These are phyloP conservation scores for Ogataea sp. DNA, from an alignment of 805 yeast genomes.

Conservation along the genomic window DNA sequence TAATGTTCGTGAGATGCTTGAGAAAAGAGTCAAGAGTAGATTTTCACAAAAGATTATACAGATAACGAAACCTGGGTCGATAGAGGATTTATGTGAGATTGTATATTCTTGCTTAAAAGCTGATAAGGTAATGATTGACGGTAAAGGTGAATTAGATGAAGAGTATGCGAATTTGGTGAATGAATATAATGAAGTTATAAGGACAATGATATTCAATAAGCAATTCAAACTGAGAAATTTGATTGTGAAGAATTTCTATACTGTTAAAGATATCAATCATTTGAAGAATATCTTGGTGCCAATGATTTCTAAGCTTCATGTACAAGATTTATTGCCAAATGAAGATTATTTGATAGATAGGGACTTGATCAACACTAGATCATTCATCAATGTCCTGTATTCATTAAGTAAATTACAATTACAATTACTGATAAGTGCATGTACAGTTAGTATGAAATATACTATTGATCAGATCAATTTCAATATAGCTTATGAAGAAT, in stretches of 20 bases:
- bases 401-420: slow-evolving; percentile 65
- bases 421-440: slow-evolving; percentile 63
- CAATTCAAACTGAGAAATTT: slow-evolving; percentile 26
- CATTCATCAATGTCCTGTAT: slow-evolving; percentile 12
- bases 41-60: slow-evolving; percentile 73
- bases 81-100: slow-evolving; percentile 43
- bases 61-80: slow-evolving; percentile 40
- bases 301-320: slow-evolving; percentile 22
- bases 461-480: slow-evolving; percentile 60
- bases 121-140: not conserved
- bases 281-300: slow-evolving; percentile 36
- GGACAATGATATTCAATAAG: slow-evolving; percentile 16
- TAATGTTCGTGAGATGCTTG: slow-evolving; percentile 73
- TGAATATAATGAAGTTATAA: slow-evolving; percentile 28
- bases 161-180: slow-evolving; percentile 4
- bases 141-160: slow-evolving; percentile 24
- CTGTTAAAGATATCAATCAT: slow-evolving; percentile 49
- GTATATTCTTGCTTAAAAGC: slow-evolving; percentile 17
- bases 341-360: not conserved
- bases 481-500: slow-evolving; percentile 73
- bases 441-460: slow-evolving; percentile 56
- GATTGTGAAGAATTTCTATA: slow-evolving; percentile 42
- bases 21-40: slow-evolving; percentile 85
- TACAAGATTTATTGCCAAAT: slow-evolving; percentile 7
- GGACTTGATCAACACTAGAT: slow-evolving; percentile 2